Evolutionary conservation across 1,284 basidiomycete genomes (phyloP).

Genomic region (Microbotryum intermedium): DNA sequence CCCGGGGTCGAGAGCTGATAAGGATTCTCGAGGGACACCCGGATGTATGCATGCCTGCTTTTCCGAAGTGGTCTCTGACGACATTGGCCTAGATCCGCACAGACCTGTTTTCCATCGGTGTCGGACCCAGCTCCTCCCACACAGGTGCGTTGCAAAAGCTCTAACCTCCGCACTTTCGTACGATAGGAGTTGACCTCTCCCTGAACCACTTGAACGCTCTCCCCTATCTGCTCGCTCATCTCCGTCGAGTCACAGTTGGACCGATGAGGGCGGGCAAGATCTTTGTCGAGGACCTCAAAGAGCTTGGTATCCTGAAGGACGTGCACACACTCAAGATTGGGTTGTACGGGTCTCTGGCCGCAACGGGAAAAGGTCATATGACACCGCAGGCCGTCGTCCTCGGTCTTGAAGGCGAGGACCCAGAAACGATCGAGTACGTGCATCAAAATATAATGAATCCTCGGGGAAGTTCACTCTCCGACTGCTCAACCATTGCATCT

Average conservation of each 20-base stretch:
- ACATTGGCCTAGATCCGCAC: neutral
- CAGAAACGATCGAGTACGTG: constrained; percentile 59
- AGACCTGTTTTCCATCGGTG: constrained; percentile 88
- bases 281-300: constrained; percentile 65
- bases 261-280: constrained; percentile 88
- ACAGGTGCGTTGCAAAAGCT: constrained; percentile 52
- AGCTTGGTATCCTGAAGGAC: constrained; percentile 57
- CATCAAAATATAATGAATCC: constrained; percentile 39
- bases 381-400: constrained; percentile 84
- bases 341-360: constrained; percentile 54
- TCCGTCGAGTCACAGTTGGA: neutral
- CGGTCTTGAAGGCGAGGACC: constrained; percentile 55
- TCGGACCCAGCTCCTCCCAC: constrained; percentile 45
- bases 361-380: constrained; percentile 77
- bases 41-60: neutral
- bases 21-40: neutral
- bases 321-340: constrained; percentile 74
- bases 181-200: constrained; percentile 5
- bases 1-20: too few relatives aligned
- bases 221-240: too few relatives aligned
- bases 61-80: neutral
- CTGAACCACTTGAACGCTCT: too few relatives aligned
- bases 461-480: constrained; percentile 33
- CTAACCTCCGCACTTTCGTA: too few relatives aligned
- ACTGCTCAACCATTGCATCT: neutral